Conservation (phyloP, 2,329 filamentous ascomycete genomes). For the Thelonectria olida region DNA sequence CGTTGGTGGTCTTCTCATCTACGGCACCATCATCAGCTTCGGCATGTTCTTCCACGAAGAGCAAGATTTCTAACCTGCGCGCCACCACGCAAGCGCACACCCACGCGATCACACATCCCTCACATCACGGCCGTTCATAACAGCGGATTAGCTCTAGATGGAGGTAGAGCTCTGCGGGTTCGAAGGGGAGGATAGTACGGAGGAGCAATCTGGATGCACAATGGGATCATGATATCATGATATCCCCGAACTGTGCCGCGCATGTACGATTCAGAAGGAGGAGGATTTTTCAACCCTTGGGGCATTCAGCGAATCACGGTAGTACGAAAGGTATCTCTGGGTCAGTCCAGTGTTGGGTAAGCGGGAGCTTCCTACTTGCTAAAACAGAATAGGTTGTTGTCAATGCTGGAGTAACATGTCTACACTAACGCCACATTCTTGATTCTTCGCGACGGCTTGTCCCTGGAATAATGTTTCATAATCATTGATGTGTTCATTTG, state of each 20-base stretch:
- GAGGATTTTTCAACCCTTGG: slow-evolving; percentile 7
- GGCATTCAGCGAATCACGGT: slow-evolving; percentile 32
- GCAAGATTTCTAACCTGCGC: slow-evolving; percentile 79
- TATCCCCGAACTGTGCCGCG: slow-evolving; percentile 18
- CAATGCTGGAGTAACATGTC: slow-evolving; percentile 17
- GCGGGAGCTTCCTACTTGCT: neutral
- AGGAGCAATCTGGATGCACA: slow-evolving; percentile 2
- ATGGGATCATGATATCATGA: slow-evolving; percentile 15
- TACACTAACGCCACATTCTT: neutral
- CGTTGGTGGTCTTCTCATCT: slow-evolving; percentile 90
- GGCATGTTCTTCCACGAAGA: slow-evolving; percentile 98
- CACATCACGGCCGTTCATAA: neutral
- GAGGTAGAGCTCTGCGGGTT: neutral
- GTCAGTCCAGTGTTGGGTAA: slow-evolving; percentile 20
- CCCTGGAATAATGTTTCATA: slow-evolving; percentile 3
- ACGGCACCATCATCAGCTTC: slow-evolving; percentile 98
- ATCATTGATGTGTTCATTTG: slow-evolving; percentile 18
- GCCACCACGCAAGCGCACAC: neutral
- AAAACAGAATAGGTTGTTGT: slow-evolving; percentile 17
- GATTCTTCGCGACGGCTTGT: slow-evolving; percentile 16
- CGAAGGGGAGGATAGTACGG: neutral
- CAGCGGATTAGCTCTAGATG: neutral
- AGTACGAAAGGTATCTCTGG: slow-evolving; percentile 19
- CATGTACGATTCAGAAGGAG: slow-evolving; percentile 34
- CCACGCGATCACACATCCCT: neutral